Evolutionary conservation across 2,329 filamentous ascomycete species (phyloP), one percentile per base, ranked within the genome.

Genomic region (Pseudogymnoascus sp.): DNA sequence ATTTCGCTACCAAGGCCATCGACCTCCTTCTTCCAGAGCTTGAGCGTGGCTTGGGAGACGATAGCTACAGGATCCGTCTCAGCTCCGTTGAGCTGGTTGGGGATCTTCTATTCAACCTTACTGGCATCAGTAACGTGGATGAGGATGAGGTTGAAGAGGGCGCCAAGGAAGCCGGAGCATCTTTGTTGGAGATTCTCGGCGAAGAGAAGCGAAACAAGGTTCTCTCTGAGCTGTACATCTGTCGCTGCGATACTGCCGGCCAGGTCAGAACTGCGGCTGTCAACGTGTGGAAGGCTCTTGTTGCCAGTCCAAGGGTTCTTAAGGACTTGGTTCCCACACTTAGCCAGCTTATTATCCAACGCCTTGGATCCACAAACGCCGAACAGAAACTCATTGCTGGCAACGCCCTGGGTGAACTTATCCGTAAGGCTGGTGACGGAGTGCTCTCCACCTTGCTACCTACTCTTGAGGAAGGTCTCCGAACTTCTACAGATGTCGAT

Each of bases 341-440:
- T 64, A 96, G 92, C 5, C 92, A 97, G 74, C 86, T 99, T 66
- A 89, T 99, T 69, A 97, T 99, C 73, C 87, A 91, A 64, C 90
- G 94, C 58, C 84, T 99, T 68, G 94, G 92, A 65, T 97, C 92
- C 74, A 89, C 92, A 51, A 97, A 97, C 72, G 92, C 96, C 88
- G 94, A 99, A 75, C 94, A 99, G 76, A 97, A 97, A 80, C 89
- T 96, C 69, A 99, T 99, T 80, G 94, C 95, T 67, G 93, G 93
- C 74, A 97, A 97, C 74, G 92, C 94, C 58, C 82, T 99, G 62
- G 94, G 94, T 71, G 94, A 99, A 74, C 85, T 99, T 67, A 97
- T 99, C 71, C 88, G 94, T 71, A 97, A 96, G 76, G 93, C 94
- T 71, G 94, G 95, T 65, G 94, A 99, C 74, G 89, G 91, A 62